Evolutionary conservation across 2,329 filamentous ascomycete genomes (phyloP), one percentile per base, ranked within the genome.

Genomic region (Harringtonia lauricola): DNA sequence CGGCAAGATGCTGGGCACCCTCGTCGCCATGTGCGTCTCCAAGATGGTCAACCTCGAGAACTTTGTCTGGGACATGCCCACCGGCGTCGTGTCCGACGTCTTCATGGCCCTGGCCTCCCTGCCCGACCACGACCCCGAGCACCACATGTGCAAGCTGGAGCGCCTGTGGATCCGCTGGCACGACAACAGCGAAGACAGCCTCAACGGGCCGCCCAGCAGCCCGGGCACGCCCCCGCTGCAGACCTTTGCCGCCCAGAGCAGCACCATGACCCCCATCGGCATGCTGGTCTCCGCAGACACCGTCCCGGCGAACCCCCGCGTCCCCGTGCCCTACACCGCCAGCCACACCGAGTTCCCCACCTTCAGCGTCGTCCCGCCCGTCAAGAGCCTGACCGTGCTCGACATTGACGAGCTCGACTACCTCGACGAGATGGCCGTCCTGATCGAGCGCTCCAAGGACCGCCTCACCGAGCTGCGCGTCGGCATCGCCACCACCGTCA

Each of bases 21-120:
- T 92, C 40, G 85, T 88, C 13, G 83, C 85, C 10, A 64, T 89
- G 50, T 83, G 85, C 13, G 71, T 92, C n/a, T 79, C 81, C 36
- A 81, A 83, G 49, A 92, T 92, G 86, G 67, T 78, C 41, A 86
- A 86, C 54, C 69, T 94, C 33, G 86, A 92, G 61, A 80, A 79
- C 0, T 92, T 92, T 55, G 71, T 86, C 3, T 92, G 86, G 86
- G 86, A 94, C 55, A 90, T 92, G 86, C 86, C 86, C 1, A 92
- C 86, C 0, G 86, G 86, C 2, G 82, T 92, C 17, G 64, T 88
- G 42, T 74, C 85, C 42, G 84, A 90, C 57, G 82, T 90, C 24
- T 92, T 87, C 74, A 75, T 87, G 56, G 81, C 85, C 19, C 68
- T 94, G 38, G 78, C 81, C 1, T 86, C 82, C 6, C 66, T 88